Conservation (phyloP, 2,329 filamentous ascomycete genomes). For the Sporothrix brasiliensis region DNA sequence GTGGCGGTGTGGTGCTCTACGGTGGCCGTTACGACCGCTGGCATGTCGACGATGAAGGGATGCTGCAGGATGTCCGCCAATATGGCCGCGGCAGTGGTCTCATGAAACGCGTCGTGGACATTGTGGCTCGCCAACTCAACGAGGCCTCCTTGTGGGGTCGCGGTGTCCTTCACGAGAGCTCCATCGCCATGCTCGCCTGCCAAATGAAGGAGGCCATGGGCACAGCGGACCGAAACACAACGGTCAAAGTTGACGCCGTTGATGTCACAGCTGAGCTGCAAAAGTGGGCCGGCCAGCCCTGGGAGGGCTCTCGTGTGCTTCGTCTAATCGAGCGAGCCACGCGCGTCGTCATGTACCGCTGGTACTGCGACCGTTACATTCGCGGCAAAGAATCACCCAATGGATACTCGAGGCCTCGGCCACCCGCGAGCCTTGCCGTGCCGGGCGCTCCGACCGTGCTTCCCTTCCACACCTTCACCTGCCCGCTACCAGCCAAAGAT, state of each 20-base stretch:
- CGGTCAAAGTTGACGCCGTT: constrained; percentile 35
- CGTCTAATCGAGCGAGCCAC: constrained; percentile 82
- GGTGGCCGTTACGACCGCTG: constrained; percentile 79
- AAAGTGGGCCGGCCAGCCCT: constrained; percentile 72
- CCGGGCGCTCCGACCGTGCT: constrained; percentile 91
- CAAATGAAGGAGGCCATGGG: constrained; percentile 48
- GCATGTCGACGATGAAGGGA: constrained; percentile 86
- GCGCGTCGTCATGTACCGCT: constrained; percentile 75
- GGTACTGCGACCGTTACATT: constrained; percentile 83
- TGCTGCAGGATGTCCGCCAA: constrained; percentile 72
- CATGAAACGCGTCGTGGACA: constrained; percentile 86
- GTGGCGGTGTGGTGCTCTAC: constrained; percentile 80
- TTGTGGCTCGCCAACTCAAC: constrained; percentile 82
- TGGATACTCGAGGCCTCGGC: constrained; percentile 70
- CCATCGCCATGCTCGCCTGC: constrained; percentile 55
- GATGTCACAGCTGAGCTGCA: constrained; percentile 49
- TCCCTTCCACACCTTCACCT: constrained; percentile 97
- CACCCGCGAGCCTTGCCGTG: constrained; percentile 72
- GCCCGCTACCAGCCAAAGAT: constrained; percentile 85
- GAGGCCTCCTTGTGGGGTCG: constrained; percentile 87
- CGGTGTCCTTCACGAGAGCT: constrained; percentile 64
- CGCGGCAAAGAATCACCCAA: constrained; percentile 58
- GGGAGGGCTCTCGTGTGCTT: constrained; percentile 86
- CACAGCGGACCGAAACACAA: constrained; percentile 2
- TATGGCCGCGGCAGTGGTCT: constrained; percentile 71